Evolutionary conservation across 2,329 filamentous ascomycete species (phyloP).

Genomic region (Apiospora marii): DNA sequence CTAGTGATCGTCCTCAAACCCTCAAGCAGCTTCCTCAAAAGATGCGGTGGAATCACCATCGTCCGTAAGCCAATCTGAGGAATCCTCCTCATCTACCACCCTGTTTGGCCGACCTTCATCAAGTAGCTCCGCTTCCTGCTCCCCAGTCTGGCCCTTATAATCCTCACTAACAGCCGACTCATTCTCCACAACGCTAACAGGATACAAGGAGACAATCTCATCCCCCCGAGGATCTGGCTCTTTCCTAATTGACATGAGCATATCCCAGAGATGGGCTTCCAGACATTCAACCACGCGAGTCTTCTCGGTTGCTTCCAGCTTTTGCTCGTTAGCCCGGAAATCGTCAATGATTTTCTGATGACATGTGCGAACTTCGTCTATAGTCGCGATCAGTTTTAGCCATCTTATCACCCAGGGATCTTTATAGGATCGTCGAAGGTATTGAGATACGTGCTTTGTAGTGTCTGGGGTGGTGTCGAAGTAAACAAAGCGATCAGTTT

Average conservation of each 20-base stretch:
- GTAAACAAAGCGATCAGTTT: background rate
- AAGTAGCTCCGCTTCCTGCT: no score
- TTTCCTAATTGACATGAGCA: background rate
- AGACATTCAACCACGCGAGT: background rate
- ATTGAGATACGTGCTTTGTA: background rate
- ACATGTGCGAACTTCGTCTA: background rate
- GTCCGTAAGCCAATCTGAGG: no score
- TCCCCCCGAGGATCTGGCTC: background rate
- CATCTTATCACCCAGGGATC: no score
- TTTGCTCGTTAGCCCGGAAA: background rate
- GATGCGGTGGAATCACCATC: no score
- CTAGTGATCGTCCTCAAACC: no score
- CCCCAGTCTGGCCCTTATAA: no score
- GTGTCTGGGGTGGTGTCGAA: background rate
- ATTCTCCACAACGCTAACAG: background rate
- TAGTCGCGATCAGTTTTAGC: background rate
- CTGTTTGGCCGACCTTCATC: no score
- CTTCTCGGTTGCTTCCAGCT: background rate
- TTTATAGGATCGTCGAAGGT: no score
- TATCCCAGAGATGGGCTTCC: background rate
- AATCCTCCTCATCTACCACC: no score
- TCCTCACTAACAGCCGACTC: background rate
- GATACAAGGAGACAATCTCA: background rate
- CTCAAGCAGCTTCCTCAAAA: no score
- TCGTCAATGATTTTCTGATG: background rate